A percentile compares a stretch with the other conserved stretches of the same genome.
phyloP scores from a whole-genome alignment of 306 rosid species.

The Corylus heterophylla region DNA sequence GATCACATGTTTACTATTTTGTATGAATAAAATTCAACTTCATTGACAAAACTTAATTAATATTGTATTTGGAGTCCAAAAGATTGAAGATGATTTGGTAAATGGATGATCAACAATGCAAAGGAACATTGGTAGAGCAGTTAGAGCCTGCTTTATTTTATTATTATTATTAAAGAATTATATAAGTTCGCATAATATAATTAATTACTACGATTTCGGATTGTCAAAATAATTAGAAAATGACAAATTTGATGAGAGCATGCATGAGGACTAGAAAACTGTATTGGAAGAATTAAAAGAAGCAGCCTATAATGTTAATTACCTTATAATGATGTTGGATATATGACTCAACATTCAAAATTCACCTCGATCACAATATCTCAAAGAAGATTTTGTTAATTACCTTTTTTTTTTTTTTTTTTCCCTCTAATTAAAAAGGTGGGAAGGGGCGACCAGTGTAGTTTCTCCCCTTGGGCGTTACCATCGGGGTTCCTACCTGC shows the following conservation, averaged over 20 bases:
- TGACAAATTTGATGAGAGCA: constrained; percentile 41
- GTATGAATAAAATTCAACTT: background rate
- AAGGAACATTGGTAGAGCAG: constrained; percentile 42
- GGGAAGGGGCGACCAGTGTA: too few relatives aligned
- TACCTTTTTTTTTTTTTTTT: too few relatives aligned
- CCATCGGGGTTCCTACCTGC: too few relatives aligned
- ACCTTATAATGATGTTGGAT: background rate
- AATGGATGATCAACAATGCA: constrained; percentile 38
- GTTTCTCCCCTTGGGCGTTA: too few relatives aligned
- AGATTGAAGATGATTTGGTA: constrained; percentile 30
- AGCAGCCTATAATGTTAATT: constrained; percentile 9
- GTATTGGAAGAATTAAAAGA: constrained; percentile 22
- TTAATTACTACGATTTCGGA: background rate
- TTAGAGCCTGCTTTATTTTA: constrained; percentile 31
- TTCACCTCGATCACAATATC: background rate
- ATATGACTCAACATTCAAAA: background rate
- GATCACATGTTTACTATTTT: background rate
- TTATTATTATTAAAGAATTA: constrained; percentile 11
- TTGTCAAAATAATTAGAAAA: constrained; percentile 37
- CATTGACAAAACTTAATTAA: background rate
- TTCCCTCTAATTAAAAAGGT: too few relatives aligned
- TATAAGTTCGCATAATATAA: constrained; percentile 13
- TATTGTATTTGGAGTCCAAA: constrained; percentile 15
- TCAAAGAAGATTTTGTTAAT: background rate
- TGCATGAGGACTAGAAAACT: constrained; percentile 11